phyloP scores from a whole-genome alignment of 176 grass and related monocot genomes.

The Musa schizocarpa region DNA sequence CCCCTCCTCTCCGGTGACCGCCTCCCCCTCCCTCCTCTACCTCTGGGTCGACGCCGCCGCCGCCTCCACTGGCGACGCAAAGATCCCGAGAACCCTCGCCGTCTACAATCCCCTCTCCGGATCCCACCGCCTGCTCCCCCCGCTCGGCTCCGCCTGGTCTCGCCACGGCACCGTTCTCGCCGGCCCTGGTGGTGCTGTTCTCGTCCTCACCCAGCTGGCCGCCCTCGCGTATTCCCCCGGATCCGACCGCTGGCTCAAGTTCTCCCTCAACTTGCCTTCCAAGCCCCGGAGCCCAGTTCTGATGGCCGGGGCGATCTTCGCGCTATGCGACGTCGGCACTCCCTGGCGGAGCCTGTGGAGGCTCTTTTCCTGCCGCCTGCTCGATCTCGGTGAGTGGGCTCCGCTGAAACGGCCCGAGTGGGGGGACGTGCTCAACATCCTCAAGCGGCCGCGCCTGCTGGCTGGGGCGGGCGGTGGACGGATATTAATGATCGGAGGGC shows the following conservation, averaged over 20 bases:
- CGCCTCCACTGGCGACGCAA: constrained; percentile 2
- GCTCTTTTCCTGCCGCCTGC: constrained; percentile 74
- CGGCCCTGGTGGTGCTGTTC: constrained; percentile 42
- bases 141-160: constrained; percentile 88
- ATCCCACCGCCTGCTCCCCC: constrained; percentile 59
- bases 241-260: constrained; percentile 67
- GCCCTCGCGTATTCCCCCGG: constrained; percentile 62
- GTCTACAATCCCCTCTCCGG: constrained; percentile 83
- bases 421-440: constrained; percentile 79
- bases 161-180: constrained; percentile 94
- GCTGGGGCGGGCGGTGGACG: constrained; percentile 48
- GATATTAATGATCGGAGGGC: constrained; percentile 80
- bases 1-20: constrained; percentile 69
- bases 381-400: constrained; percentile 53
- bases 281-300: constrained; percentile 85
- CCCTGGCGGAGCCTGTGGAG: constrained; percentile 96
- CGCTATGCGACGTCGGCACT: constrained; percentile 79
- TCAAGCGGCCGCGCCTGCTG: constrained; percentile 80
- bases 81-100: constrained; percentile 63
- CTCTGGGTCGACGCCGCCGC: constrained; percentile 57
- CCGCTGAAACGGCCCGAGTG: constrained; percentile 47
- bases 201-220: constrained; percentile 87
- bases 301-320: constrained; percentile 52
- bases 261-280: constrained; percentile 71
- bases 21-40: constrained; percentile 77